Base-by-base conservation (phyloP, 2,329 filamentous ascomycete species). In the Colletotrichum chlorophyti region DNA sequence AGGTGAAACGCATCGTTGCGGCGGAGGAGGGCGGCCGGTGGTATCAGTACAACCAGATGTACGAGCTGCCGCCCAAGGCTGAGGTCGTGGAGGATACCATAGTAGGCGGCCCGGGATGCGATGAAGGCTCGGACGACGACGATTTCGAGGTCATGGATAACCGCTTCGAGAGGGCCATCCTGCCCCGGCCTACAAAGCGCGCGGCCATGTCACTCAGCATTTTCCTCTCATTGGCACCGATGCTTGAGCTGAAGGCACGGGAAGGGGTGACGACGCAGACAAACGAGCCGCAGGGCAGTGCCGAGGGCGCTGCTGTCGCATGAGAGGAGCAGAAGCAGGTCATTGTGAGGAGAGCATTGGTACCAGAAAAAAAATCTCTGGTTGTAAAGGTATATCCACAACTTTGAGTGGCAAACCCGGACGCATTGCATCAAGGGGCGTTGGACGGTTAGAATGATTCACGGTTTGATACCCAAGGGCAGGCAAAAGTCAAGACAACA, bases 41-140 rank as follows among this genome's bases (percentile, higher is more conserved):
- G 78, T 83, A 74, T 58, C 84, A 85, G 68, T 86, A 84, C 69
- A 86, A 86, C 60, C 75, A 80, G 50, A 71, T 86, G 11, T 83
- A 82, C 65, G 78, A 83, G 60, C 72, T 79, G 15, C 74, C 74
- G 23, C 63, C 70, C 9, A 72, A 68, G 54, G 62, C 52, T 0
- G 73, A 71, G 3, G 58, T 76, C 14, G 66, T 81, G 21, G 74
- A 80, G 63, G 74, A 79, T 61, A 78, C 78, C 46, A 66, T 79
- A 60, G 65, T 84, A 53, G 67, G 63, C 10, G 46, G 31, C 9
- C 55, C 61, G 10, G 62, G 58, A 2, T 65, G 65, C 6, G 63
- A 63, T 7, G 68, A 62, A 1, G 69, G 69, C 15, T 67, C 65
- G 8, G 59, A 75, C 8, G 74, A 76, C 2, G 75, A 76, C 2